Conservation (phyloP, 257 asterid species). For the Primulina huaijiensis region DNA sequence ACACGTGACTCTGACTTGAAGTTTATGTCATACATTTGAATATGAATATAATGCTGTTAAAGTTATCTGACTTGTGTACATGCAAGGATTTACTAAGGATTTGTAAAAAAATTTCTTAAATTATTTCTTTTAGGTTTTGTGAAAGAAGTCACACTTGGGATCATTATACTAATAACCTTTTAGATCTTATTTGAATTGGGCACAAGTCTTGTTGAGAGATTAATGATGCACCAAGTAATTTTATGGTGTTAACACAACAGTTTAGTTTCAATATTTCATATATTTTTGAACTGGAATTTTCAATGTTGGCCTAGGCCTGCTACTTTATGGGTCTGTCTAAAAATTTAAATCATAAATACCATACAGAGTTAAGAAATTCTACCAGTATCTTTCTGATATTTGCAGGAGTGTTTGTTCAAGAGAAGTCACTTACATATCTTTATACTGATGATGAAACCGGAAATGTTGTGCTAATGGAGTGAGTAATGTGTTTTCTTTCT, state of each 20-base stretch:
- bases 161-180: no score
- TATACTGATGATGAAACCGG: conserved; percentile 86
- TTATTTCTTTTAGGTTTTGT: no score
- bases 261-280: no score
- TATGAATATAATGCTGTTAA: neutral
- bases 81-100: neutral
- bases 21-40: neutral
- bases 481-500: conserved; percentile 38
- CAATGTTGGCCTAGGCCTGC: neutral
- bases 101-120: neutral
- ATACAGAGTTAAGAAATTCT: conserved; percentile 21
- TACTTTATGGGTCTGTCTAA: neutral
- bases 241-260: no score
- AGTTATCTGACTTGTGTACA: neutral
- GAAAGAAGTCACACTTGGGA: neutral
- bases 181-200: neutral
- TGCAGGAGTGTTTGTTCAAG: conserved; percentile 79
- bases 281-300: neutral
- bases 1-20: no score
- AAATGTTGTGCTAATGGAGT: conserved; percentile 83
- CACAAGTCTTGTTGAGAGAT: neutral
- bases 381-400: conserved; percentile 17
- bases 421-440: conserved; percentile 62
- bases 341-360: neutral
- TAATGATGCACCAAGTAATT: neutral